phyloP scores from a whole-genome alignment of 495 filamentous ascomycete species.

The Tuber calosporum region DNA sequence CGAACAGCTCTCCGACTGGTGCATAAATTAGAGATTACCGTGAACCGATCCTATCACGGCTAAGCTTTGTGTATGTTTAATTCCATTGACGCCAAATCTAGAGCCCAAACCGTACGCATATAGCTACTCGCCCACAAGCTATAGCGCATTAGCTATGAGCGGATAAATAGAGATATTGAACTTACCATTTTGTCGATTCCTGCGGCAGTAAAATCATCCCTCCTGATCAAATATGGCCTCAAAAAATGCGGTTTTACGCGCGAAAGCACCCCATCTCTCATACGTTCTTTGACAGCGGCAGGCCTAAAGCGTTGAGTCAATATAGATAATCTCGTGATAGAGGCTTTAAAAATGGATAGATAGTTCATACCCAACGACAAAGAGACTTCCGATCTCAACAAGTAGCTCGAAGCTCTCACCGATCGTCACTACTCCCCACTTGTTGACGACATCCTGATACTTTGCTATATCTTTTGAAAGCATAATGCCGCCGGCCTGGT shows the following conservation, averaged over 20 bases:
- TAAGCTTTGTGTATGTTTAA: background rate
- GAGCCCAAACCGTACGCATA: background rate
- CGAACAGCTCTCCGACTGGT: background rate
- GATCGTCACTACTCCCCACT: constrained; percentile 66
- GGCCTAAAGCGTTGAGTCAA: constrained; percentile 11
- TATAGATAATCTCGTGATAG: background rate
- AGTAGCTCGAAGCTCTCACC: constrained; percentile 70
- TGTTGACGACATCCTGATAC: constrained; percentile 73
- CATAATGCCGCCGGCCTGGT: constrained; percentile 84
- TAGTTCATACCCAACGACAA: constrained; percentile 71
- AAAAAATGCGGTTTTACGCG: constrained; percentile 36
- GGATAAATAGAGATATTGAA: background rate
- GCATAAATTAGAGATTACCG: background rate
- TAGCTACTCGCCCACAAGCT: constrained; percentile 11
- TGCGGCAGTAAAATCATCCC: constrained; percentile 38
- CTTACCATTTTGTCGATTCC: constrained; percentile 41
- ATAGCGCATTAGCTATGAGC: background rate
- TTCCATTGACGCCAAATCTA: background rate
- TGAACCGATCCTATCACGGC: background rate
- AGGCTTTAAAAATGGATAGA: background rate
- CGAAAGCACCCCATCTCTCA: constrained; percentile 40
- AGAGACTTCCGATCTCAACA: constrained; percentile 90
- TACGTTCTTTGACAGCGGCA: constrained; percentile 35
- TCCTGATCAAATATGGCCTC: constrained; percentile 38
- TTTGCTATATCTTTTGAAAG: constrained; percentile 90